phyloP scores from a whole-genome alignment of 2,329 filamentous ascomycete species.

The Corinectria fuckeliana region DNA sequence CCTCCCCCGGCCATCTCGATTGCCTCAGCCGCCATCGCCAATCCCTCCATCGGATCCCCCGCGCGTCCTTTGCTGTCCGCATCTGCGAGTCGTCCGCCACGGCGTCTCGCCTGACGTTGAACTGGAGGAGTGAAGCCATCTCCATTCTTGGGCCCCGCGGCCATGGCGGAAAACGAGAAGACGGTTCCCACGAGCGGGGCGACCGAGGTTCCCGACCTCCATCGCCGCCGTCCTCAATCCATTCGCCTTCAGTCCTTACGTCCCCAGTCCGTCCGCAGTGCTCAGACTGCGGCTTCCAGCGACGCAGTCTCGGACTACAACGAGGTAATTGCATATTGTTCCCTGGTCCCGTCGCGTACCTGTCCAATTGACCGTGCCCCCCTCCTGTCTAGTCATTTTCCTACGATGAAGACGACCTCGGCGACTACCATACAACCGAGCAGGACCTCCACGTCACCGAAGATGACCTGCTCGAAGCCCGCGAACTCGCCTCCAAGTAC shows the following conservation, averaged over 20 bases:
- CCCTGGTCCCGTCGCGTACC: not conserved
- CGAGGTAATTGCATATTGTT: conserved; percentile 27
- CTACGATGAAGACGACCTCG: conserved; percentile 47
- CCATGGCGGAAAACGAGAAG: conserved; percentile 44
- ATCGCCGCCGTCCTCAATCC: conserved; percentile 13
- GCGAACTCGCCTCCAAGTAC: conserved; percentile 50
- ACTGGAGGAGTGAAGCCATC: conserved; percentile 30
- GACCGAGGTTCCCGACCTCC: conserved; percentile 27
- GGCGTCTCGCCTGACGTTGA: conserved; percentile 18
- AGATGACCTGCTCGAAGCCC: conserved; percentile 53
- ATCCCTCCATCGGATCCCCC: conserved; percentile 2
- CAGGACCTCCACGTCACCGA: conserved; percentile 54
- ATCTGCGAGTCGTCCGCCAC: conserved; percentile 6
- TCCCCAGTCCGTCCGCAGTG: conserved; percentile 6
- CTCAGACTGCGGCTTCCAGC: conserved; percentile 9
- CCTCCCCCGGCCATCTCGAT: not conserved
- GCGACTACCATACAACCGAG: conserved; percentile 41
- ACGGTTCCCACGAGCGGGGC: conserved; percentile 26
- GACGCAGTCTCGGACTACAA: conserved; percentile 37
- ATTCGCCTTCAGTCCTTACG: not conserved
- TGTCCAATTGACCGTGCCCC: not conserved
- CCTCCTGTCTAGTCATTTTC: conserved; percentile 42
- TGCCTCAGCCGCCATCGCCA: not conserved
- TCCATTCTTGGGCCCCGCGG: conserved; percentile 32
- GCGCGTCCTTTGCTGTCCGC: conserved; percentile 7